Evolutionary conservation across 2,329 filamentous ascomycete genomes (phyloP).

Genomic region (Colletotrichum limetticola): DNA sequence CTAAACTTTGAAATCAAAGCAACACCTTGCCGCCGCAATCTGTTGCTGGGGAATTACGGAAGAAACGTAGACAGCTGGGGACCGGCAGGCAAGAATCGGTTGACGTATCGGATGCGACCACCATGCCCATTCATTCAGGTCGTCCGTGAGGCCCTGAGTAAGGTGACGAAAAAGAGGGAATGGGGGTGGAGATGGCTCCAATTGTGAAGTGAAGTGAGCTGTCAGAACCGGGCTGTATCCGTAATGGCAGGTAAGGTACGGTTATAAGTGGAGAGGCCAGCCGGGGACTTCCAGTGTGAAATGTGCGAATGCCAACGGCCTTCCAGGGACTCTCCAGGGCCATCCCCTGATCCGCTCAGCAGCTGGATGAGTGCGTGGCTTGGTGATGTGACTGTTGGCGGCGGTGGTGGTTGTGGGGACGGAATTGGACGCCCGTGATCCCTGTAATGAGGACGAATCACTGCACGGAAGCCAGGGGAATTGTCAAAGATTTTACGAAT

Average conservation of each 20-base stretch:
- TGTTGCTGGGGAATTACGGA: too few relatives aligned
- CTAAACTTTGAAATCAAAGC: neutral
- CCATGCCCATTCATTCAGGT: slow-evolving; percentile 12
- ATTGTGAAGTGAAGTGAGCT: slow-evolving; percentile 28
- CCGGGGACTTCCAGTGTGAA: slow-evolving; percentile 8
- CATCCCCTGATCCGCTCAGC: slow-evolving; percentile 6
- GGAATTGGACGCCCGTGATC: slow-evolving; percentile 3
- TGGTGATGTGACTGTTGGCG: neutral
- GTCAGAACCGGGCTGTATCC: slow-evolving; percentile 26
- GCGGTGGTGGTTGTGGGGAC: neutral
- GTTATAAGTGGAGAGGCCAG: slow-evolving; percentile 34
- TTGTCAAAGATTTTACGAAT: slow-evolving; percentile 15
- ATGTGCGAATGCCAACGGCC: slow-evolving; percentile 10
- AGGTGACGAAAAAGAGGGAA: slow-evolving; percentile 26
- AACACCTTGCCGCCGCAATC: slow-evolving; percentile 9
- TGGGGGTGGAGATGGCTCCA: slow-evolving; percentile 23
- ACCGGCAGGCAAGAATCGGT: neutral
- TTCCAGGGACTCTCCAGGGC: slow-evolving; percentile 8
- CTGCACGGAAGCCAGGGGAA: slow-evolving; percentile 1
- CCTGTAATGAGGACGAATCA: neutral
- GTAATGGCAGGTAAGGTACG: slow-evolving; percentile 27
- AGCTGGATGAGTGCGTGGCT: slow-evolving; percentile 2
- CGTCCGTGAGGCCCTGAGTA: slow-evolving; percentile 2
- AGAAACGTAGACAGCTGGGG: neutral
- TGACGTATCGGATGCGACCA: slow-evolving; percentile 1